phyloP scores from a whole-genome alignment of 441 rosid genomes.

The Jatropha multifida region DNA sequence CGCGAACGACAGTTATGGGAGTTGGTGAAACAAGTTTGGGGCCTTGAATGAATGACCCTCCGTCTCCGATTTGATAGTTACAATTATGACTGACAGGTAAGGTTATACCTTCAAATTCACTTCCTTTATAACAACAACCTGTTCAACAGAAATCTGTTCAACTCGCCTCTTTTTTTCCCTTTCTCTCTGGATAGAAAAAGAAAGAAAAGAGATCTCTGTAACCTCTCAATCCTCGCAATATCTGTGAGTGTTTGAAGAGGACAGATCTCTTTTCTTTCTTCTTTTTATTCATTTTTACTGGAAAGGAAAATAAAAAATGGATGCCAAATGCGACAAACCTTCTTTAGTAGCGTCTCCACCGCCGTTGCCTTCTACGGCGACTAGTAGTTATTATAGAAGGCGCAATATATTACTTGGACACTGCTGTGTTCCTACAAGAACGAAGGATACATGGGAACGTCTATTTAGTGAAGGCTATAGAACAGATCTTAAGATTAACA shows the following conservation, averaged over 20 bases:
- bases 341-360: constrained; percentile 41
- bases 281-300: background rate
- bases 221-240: background rate
- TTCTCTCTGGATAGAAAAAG: background rate
- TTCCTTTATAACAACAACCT: background rate
- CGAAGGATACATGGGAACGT: constrained; percentile 67
- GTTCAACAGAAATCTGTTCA: background rate
- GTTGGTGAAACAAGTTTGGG: no score
- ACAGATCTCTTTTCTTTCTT: constrained; percentile 11
- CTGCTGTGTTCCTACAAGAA: constrained; percentile 35
- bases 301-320: constrained; percentile 22
- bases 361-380: constrained; percentile 40
- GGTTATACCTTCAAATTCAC: background rate
- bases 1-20: no score
- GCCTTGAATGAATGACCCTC: background rate
- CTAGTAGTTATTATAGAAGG: constrained; percentile 23
- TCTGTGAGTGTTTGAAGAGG: background rate
- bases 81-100: background rate
- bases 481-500: constrained; percentile 61
- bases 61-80: background rate
- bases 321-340: constrained; percentile 26
- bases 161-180: background rate
- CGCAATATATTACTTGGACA: constrained; percentile 26
- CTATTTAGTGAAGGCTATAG: constrained; percentile 73
- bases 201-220: background rate